Percentiles rank a stretch among this genome's conserved stretches.
These are phyloP conservation scores for Penicillium palitans DNA, from an alignment of 2,329 filamentous ascomycete species.

Conservation along the genomic window DNA sequence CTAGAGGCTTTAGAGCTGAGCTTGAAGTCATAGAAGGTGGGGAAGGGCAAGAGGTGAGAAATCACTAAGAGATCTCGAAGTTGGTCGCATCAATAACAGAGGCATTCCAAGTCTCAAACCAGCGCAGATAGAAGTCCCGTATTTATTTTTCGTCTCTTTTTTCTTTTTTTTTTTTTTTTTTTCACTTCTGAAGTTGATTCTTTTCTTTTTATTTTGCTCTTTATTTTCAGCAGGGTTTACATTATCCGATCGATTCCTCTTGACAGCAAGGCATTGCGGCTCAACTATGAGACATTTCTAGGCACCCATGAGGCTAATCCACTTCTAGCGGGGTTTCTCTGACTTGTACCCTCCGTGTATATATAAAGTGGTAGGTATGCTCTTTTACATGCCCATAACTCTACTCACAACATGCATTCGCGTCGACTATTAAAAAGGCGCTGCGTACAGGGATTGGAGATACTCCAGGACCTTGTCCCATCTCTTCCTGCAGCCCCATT, in stretches of 20 bases:
- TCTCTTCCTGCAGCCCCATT: slow-evolving; percentile 3
- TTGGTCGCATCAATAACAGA: too few relatives aligned
- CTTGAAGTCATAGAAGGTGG: too few relatives aligned
- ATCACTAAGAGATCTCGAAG: too few relatives aligned
- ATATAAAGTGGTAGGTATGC: not conserved
- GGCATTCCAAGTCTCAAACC: too few relatives aligned
- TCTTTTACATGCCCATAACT: not conserved
- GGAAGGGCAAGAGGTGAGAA: too few relatives aligned
- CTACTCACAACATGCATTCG: not conserved
- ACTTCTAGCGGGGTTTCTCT: not conserved
- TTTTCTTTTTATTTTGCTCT: not conserved
- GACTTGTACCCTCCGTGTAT: not conserved
- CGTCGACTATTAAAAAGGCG: not conserved
- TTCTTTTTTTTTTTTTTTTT: not conserved
- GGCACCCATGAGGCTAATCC: not conserved
- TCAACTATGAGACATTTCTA: not conserved
- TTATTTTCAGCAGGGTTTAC: not conserved
- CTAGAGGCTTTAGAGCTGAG: too few relatives aligned
- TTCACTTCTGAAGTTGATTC: not conserved
- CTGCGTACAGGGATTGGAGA: not conserved
- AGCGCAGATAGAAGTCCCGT: too few relatives aligned
- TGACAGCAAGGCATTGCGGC: not conserved
- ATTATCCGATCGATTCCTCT: not conserved
- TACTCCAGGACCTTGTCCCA: not conserved
- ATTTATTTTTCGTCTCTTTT: not conserved